Evolutionary conservation across 163 green algal genomes (phyloP).

Genomic region (Prototheca wickerhamii): DNA sequence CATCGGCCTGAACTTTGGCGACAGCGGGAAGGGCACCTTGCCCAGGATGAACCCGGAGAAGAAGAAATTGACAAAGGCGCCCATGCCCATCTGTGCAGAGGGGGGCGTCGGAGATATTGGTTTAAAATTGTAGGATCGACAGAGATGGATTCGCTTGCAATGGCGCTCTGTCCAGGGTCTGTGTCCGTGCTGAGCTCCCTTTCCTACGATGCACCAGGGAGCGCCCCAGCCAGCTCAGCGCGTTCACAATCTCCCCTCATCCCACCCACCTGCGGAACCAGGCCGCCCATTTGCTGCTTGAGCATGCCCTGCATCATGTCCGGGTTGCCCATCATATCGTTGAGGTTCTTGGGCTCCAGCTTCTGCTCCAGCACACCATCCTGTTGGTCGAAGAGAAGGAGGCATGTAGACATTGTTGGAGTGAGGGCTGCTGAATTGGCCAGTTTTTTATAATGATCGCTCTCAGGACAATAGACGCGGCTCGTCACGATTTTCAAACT

Average conservation of each 20-base stretch:
- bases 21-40: conserved; percentile 81
- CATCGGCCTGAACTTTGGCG: conserved; percentile 90
- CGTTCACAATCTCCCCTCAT: background rate
- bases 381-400: background rate
- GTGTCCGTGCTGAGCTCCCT: too few relatives aligned
- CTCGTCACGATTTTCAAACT: too few relatives aligned
- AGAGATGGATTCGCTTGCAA: background rate
- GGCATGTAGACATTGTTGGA: too few relatives aligned
- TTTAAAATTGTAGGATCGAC: too few relatives aligned
- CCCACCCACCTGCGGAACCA: conserved; percentile 78
- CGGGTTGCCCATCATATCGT: conserved; percentile 72
- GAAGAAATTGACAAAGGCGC: conserved; percentile 90
- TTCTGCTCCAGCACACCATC: conserved; percentile 68
- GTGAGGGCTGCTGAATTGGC: too few relatives aligned
- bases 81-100: conserved; percentile 60
- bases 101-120: background rate
- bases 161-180: too few relatives aligned
- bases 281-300: conserved; percentile 90
- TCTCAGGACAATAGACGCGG: too few relatives aligned
- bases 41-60: conserved; percentile 91
- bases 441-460: too few relatives aligned
- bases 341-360: conserved; percentile 34
- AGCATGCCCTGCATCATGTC: conserved; percentile 92
- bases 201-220: too few relatives aligned
- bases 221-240: too few relatives aligned